A percentile compares a stretch with the other conserved stretches of the same genome.
Evolutionary conservation across 129 eudicot species (phyloP).

Genomic region (Gnaphalium uliginosum): DNA sequence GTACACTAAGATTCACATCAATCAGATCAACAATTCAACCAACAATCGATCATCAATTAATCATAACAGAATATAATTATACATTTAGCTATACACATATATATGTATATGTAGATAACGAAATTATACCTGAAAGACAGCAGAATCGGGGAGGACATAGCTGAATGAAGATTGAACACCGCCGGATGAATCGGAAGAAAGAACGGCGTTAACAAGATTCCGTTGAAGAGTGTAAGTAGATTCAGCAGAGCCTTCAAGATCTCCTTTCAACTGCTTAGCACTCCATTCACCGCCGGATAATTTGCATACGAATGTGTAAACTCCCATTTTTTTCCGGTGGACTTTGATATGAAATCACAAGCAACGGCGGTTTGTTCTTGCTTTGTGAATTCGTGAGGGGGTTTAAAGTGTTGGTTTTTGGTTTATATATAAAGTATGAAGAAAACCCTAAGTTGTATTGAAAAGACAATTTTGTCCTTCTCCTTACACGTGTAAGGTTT

Average conservation of each 20-base stretch:
- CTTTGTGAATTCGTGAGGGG: conserved; percentile 1
- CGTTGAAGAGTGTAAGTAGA: conserved; percentile 58
- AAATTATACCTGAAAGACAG: conserved; percentile 65
- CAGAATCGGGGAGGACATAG: conserved; percentile 61
- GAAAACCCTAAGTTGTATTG: conserved; percentile 25
- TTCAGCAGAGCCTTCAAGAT: conserved; percentile 65
- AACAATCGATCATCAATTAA: background rate
- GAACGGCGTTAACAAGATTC: conserved; percentile 69
- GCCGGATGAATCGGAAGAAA: conserved; percentile 59
- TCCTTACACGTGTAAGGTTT: background rate
- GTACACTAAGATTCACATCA: background rate
- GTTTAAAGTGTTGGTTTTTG: background rate
- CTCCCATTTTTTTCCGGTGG: conserved; percentile 53
- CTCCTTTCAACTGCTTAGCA: conserved; percentile 76
- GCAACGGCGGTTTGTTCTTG: conserved; percentile 19
- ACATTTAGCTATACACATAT: too few species aligned
- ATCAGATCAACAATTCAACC: background rate
- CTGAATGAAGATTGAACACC: conserved; percentile 77
- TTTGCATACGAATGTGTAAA: conserved; percentile 74
- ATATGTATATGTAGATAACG: background rate
- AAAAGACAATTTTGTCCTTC: conserved; percentile 30
- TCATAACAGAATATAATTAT: background rate
- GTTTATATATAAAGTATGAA: background rate
- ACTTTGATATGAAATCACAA: background rate
- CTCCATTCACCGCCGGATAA: conserved; percentile 63